Conservation (phyloP, 225 moss, liverwort and hornwort genomes). For the Marchantia polymorpha region DNA sequence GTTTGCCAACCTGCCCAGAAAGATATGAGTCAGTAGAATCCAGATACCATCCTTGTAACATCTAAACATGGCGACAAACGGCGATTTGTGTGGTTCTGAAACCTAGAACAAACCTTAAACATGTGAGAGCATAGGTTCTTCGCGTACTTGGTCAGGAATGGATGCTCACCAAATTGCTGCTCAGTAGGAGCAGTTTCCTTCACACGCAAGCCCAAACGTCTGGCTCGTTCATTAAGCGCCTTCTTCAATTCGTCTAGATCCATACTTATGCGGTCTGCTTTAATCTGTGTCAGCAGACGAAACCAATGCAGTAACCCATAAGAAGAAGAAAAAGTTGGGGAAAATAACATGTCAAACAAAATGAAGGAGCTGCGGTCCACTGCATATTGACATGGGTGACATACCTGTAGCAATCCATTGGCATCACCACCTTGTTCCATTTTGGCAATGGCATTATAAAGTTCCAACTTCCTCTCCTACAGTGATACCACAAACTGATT, state of each 20-base stretch:
- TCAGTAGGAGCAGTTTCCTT: slow-evolving; percentile 69
- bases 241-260: slow-evolving; percentile 88
- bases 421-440: slow-evolving; percentile 80
- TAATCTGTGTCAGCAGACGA: slow-evolving; percentile 51
- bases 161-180: slow-evolving; percentile 74
- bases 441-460: slow-evolving; percentile 78
- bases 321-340: not conserved
- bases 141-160: not conserved
- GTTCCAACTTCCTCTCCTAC: slow-evolving; percentile 88
- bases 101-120: not conserved
- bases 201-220: slow-evolving; percentile 67
- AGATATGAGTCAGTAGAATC: slow-evolving; percentile 2
- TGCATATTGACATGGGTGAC: not conserved
- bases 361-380: not conserved
- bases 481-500: not conserved
- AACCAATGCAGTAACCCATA: not conserved
- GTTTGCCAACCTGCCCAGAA: slow-evolving; percentile 72
- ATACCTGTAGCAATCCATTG: slow-evolving; percentile 69
- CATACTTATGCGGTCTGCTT: slow-evolving; percentile 69
- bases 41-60: not conserved
- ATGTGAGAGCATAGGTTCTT: too few relatives aligned
- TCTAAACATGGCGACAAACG: not conserved
- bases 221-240: slow-evolving; percentile 81
- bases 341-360: not conserved
- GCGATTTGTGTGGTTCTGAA: not conserved